phyloP scores from a whole-genome alignment of 345 rosid genomes.

The Citrus cavaleriei region DNA sequence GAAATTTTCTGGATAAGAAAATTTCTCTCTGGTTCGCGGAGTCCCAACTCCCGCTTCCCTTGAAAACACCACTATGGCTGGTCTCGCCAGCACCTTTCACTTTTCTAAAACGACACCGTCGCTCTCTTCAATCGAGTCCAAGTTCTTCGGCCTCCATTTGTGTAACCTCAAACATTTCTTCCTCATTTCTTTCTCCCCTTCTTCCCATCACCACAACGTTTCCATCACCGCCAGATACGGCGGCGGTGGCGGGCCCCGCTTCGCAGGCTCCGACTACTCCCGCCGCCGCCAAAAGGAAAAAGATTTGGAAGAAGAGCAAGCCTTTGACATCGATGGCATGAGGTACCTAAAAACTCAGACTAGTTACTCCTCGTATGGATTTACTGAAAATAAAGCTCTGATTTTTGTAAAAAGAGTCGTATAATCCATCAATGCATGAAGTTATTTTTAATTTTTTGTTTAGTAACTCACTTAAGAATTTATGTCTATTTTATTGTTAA shows the following conservation, averaged over 20 bases:
- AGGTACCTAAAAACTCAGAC: constrained; percentile 31
- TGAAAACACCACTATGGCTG: constrained; percentile 52
- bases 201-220: constrained; percentile 29
- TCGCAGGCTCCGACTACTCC: constrained; percentile 24
- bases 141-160: constrained; percentile 42
- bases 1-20: background rate
- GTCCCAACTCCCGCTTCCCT: background rate
- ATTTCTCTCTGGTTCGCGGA: background rate
- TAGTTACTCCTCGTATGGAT: no score
- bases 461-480: background rate
- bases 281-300: constrained; percentile 41
- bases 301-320: constrained; percentile 49
- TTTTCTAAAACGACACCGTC: constrained; percentile 22
- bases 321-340: constrained; percentile 60
- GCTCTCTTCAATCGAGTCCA: constrained; percentile 41
- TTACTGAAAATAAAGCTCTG: background rate
- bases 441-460: no score
- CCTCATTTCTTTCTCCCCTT: constrained; percentile 9
- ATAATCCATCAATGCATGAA: background rate
- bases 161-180: constrained; percentile 16
- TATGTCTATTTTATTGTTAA: no score
- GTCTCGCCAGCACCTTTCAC: constrained; percentile 45
- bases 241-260: constrained; percentile 41
- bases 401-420: background rate
- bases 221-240: constrained; percentile 53